Base-by-base conservation (phyloP, 1,284 basidiomycete genomes). In the Hymenochaete sp. region DNA sequence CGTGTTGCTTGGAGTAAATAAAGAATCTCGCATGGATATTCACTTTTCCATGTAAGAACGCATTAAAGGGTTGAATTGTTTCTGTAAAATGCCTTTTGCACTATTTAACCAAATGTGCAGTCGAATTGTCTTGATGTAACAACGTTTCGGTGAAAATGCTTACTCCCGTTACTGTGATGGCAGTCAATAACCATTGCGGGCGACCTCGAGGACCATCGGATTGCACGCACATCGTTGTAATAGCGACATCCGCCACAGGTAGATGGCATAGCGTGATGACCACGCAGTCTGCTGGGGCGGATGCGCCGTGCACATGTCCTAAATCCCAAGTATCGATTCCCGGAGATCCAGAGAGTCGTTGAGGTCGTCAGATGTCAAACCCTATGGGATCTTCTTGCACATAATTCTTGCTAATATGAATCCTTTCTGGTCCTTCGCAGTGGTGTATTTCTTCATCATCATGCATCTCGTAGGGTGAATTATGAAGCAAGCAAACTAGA, bases 151-250 rank as follows among this genome's bases (percentile, higher is more conserved):
- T 9, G 25, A 35, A 2, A 19, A 38, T 24, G 4, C 60, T 49
- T 44, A 56, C 61, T 60, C 13, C 64, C 65, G 39, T 67, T 67
- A 3, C 66, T 64, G 45, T 66, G 66, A 45, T 67, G 65, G 44
- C 63, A 67, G 44, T 67, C 65, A 16, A 67, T 57, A 48, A 67
- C 65, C 26, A 67, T 56, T 19, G 67, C 62, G 3, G 64, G 63
- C 3, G 66, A 16, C 32, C 13, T 35, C 13, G 13, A n/a, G n/a
- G n/a, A n/a, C 50, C 41, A 45, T 52, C n/a, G 40, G 10, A 3
- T 1, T 28, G 10, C 35, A 28, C 8, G 62, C 6, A 55, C 58
- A 21, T 65, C 64, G 46, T 63, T 63, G 35, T 66, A 42, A 50
- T 57, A 66, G 47, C 65, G 66, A 47, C 67, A 67, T 1, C 65